These are phyloP conservation scores for Tinospora cordifolia DNA, from an alignment of 164 flowering plant species.

Conservation along the genomic window DNA sequence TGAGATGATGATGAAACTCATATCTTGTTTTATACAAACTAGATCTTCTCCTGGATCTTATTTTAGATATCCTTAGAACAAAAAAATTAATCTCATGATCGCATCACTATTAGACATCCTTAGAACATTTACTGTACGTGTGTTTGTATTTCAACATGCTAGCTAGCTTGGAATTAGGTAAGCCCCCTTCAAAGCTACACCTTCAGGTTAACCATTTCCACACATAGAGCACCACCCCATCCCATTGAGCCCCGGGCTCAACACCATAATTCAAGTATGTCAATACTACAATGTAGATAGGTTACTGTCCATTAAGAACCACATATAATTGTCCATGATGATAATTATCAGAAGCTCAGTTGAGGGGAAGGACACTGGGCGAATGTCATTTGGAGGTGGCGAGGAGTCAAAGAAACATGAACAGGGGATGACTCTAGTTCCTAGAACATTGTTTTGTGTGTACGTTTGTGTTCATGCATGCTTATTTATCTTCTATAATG, in stretches of 20 bases:
- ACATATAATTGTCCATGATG: slow-evolving; percentile 5
- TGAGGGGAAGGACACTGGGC: neutral
- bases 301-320: slow-evolving; percentile 20
- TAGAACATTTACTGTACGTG: slow-evolving; percentile 20
- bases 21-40: slow-evolving; percentile 9
- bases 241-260: slow-evolving; percentile 41
- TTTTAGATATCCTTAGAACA: slow-evolving; percentile 21
- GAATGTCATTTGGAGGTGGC: slow-evolving; percentile 14
- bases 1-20: slow-evolving; percentile 9
- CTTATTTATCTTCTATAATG: neutral
- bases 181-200: neutral
- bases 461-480: slow-evolving; percentile 9
- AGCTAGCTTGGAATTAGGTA: neutral
- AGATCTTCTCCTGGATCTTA: slow-evolving; percentile 43
- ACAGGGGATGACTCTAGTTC: slow-evolving; percentile 16
- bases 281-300: slow-evolving; percentile 24
- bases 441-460: slow-evolving; percentile 17
- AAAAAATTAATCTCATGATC: slow-evolving; percentile 17
- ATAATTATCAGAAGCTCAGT: slow-evolving; percentile 3
- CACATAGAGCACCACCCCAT: slow-evolving; percentile 37
- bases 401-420: slow-evolving; percentile 18
- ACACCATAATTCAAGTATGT: slow-evolving; percentile 3
- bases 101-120: slow-evolving; percentile 21
- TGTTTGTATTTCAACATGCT: neutral
- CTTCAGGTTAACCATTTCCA: slow-evolving; percentile 6